These are phyloP conservation scores for Mycena kentingensis DNA, from an alignment of 768 basidiomycete genomes.

Conservation along the genomic window DNA sequence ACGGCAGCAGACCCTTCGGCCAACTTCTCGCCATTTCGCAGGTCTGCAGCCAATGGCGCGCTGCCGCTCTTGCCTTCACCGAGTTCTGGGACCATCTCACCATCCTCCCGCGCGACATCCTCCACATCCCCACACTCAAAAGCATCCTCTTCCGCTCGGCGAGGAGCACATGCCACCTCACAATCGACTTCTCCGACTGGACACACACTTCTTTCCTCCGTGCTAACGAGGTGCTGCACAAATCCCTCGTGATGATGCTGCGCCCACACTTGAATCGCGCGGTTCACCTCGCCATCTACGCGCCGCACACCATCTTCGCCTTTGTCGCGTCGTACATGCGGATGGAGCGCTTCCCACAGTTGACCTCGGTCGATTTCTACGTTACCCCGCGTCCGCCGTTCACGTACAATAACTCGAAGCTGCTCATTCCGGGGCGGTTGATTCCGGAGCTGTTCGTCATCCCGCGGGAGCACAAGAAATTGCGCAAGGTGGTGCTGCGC, in stretches of 20 bases:
- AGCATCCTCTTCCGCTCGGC: neutral
- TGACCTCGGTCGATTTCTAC: neutral
- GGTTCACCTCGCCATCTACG: neutral
- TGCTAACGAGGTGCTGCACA: neutral
- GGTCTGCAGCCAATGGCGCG: neutral
- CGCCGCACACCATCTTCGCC: neutral
- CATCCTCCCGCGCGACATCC: neutral
- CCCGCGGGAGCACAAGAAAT: neutral
- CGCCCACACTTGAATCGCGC: neutral
- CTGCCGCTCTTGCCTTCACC: neutral
- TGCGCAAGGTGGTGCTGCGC: neutral
- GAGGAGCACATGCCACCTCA: neutral
- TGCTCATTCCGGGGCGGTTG: neutral
- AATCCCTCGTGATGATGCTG: neutral
- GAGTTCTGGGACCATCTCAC: neutral
- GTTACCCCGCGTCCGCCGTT: neutral
- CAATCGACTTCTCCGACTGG: neutral
- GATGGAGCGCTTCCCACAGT: neutral
- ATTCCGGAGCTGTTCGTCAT: neutral
- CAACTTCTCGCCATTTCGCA: neutral
- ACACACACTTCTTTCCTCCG: neutral
- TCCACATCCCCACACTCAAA: neutral
- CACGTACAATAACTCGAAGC: too few species aligned
- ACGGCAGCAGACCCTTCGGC: neutral
- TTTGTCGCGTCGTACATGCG: neutral